These are phyloP conservation scores for Pyracantha coccinea DNA, from an alignment of 331 rosid genomes.

Conservation along the genomic window DNA sequence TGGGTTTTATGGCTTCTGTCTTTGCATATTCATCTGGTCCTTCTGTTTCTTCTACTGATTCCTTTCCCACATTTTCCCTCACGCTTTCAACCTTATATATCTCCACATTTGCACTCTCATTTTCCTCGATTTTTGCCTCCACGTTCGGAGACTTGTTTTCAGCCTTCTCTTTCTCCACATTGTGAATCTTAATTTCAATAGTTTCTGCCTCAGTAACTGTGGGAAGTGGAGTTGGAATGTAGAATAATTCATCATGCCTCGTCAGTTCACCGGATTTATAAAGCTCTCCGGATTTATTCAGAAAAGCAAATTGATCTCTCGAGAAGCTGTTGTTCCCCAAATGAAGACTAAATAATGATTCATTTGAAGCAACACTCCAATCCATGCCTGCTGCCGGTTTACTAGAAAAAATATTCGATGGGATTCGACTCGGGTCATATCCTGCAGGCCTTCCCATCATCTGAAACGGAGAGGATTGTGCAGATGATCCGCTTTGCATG, in stretches of 20 bases:
- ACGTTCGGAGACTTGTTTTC: not conserved
- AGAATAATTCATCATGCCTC: slow-evolving; percentile 15
- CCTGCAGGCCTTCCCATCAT: slow-evolving; percentile 7
- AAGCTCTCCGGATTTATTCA: slow-evolving; percentile 32
- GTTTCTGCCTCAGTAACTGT: not conserved
- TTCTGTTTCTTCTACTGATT: slow-evolving; percentile 8
- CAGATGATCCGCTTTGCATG: slow-evolving; percentile 15
- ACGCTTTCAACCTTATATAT: not conserved
- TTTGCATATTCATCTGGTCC: not conserved
- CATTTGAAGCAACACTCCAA: slow-evolving; percentile 68
- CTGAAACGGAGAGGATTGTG: slow-evolving; percentile 27
- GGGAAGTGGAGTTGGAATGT: not conserved
- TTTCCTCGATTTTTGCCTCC: not conserved
- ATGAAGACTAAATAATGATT: slow-evolving; percentile 61
- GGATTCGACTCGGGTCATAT: slow-evolving; percentile 53
- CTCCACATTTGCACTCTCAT: slow-evolving; percentile 7
- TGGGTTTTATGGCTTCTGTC: not conserved
- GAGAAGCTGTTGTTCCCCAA: slow-evolving; percentile 55
- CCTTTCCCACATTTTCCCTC: not conserved
- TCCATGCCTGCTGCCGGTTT: slow-evolving; percentile 33
- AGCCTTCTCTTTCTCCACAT: not conserved
- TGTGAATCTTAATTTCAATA: not conserved
- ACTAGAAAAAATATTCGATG: slow-evolving; percentile 28
- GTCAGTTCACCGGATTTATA: slow-evolving; percentile 1
- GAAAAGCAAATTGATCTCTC: slow-evolving; percentile 19